These are phyloP conservation scores for Mortierella hygrophila DNA, from an alignment of 192 early-diverging fungal genomes.

Conservation along the genomic window DNA sequence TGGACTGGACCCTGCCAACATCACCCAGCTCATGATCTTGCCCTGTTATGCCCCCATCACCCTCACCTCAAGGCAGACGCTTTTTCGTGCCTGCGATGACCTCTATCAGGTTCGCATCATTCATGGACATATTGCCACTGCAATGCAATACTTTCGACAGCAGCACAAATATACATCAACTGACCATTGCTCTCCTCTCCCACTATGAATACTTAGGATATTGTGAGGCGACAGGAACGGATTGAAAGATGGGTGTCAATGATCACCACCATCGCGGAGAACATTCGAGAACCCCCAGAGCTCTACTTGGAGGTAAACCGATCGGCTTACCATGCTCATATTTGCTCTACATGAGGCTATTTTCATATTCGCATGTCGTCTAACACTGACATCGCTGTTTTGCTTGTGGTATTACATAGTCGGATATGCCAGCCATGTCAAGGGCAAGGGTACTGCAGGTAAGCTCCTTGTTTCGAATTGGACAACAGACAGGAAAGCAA, in stretches of 20 bases:
- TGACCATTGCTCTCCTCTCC: neutral
- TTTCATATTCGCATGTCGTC: neutral
- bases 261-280: slow-evolving; percentile 46
- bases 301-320: slow-evolving; percentile 25
- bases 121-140: neutral
- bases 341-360: neutral
- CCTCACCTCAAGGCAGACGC: slow-evolving; percentile 25
- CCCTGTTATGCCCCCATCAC: slow-evolving; percentile 23
- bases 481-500: neutral
- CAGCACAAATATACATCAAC: neutral
- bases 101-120: slow-evolving; percentile 24
- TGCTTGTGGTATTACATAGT: slow-evolving; percentile 2
- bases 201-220: slow-evolving; percentile 21
- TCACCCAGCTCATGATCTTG: slow-evolving; percentile 32
- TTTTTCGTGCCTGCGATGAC: slow-evolving; percentile 36
- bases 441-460: slow-evolving; percentile 46
- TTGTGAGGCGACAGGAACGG: slow-evolving; percentile 32
- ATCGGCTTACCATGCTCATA: neutral
- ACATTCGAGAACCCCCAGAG: slow-evolving; percentile 38
- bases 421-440: slow-evolving; percentile 47
- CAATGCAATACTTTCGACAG: no score
- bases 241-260: slow-evolving; percentile 39
- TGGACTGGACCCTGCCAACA: slow-evolving; percentile 41
- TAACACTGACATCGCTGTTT: neutral
- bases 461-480: neutral